Percentiles rank a stretch among this genome's conserved stretches.
Conservation (phyloP, 2,329 filamentous ascomycete species). For the Pyricularia grisea region DNA sequence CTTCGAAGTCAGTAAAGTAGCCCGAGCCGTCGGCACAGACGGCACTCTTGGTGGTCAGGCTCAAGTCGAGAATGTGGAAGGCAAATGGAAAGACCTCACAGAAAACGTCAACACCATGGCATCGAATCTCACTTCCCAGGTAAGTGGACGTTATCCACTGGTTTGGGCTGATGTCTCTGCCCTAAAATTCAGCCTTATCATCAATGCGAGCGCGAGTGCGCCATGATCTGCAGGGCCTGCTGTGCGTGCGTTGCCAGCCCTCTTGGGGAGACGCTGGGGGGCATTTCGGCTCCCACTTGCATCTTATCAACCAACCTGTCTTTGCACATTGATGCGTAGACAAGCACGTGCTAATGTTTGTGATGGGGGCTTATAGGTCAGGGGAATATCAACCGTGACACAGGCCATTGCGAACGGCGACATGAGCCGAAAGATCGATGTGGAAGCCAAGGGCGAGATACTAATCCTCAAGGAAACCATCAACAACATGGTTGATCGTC, state of each 20-base stretch:
- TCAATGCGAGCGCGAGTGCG: background rate
- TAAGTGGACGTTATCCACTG: conserved; percentile 15
- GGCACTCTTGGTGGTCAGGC: conserved; percentile 91
- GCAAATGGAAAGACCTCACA: conserved; percentile 96
- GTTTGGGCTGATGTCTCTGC: background rate
- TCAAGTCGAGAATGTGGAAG: conserved; percentile 87
- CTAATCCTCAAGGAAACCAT: conserved; percentile 91
- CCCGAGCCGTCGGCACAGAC: conserved; percentile 92
- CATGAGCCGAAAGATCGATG: conserved; percentile 92
- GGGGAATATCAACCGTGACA: conserved; percentile 87
- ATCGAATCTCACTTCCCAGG: conserved; percentile 57
- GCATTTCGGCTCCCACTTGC: background rate
- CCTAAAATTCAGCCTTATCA: background rate
- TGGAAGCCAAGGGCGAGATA: conserved; percentile 91
- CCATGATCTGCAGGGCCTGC: background rate
- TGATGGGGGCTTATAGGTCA: conserved; percentile 44
- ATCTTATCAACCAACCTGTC: background rate
- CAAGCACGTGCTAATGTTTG: background rate
- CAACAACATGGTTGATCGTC: conserved; percentile 95
- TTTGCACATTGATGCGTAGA: background rate
- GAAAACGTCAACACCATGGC: conserved; percentile 78
- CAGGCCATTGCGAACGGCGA: conserved; percentile 93
- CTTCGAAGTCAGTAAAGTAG: conserved; percentile 91
- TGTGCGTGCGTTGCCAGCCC: background rate
- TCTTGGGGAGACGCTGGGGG: background rate